These are phyloP conservation scores for Ogataea trehalophila DNA, from an alignment of 805 yeast species.

Conservation along the genomic window DNA sequence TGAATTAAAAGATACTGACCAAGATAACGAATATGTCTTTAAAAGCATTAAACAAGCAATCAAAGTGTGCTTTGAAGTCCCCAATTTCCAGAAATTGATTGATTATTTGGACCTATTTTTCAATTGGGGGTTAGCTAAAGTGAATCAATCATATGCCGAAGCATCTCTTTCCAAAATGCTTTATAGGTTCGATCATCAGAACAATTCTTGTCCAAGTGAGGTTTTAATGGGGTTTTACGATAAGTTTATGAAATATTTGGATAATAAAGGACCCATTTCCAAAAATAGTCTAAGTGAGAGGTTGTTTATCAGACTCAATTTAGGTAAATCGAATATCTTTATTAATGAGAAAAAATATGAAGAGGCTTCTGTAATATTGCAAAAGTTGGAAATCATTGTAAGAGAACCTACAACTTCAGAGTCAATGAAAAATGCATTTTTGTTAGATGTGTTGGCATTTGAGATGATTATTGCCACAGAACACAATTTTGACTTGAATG, in stretches of 20 bases:
- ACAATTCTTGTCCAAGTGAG: constrained; percentile 5
- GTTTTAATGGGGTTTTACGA: constrained; percentile 21
- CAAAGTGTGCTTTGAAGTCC: constrained; percentile 22
- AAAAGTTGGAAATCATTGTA: constrained; percentile 34
- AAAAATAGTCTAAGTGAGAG: constrained; percentile 28
- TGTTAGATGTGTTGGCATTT: constrained; percentile 62
- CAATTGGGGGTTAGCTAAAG: constrained; percentile 7
- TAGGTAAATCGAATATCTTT: constrained; percentile 39
- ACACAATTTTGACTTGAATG: constrained; percentile 28
- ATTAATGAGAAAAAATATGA: constrained; percentile 26
- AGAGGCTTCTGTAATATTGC: constrained; percentile 33
- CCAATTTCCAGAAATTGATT: constrained; percentile 11
- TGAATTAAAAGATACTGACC: neutral
- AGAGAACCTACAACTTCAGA: constrained; percentile 33
- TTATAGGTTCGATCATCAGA: constrained; percentile 23
- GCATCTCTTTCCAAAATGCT: constrained; percentile 29
- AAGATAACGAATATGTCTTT: constrained; percentile 22
- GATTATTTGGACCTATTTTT: constrained; percentile 18
- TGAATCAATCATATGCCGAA: constrained; percentile 23
- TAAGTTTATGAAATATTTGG: constrained; percentile 15
- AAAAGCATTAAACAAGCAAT: constrained; percentile 31
- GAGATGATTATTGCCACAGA: constrained; percentile 53
- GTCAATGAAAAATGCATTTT: constrained; percentile 39
- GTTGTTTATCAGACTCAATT: constrained; percentile 42
- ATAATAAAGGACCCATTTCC: constrained; percentile 10